phyloP scores from a whole-genome alignment of 2,329 filamentous ascomycete genomes.

The Biscogniauxia marginata region DNA sequence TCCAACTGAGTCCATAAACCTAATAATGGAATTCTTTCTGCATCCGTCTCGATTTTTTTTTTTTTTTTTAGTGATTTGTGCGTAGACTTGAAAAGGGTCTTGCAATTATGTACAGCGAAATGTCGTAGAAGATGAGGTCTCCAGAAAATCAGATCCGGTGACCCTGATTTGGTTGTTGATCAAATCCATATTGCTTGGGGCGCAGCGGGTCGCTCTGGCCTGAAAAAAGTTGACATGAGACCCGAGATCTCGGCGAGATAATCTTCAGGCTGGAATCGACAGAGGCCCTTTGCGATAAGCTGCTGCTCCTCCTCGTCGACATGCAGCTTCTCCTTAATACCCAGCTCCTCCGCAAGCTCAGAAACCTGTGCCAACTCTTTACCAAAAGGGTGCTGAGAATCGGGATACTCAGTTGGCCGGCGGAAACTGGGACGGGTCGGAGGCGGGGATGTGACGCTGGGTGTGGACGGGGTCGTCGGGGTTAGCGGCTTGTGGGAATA shows the following conservation, averaged over 20 bases:
- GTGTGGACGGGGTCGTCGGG: constrained; percentile 31
- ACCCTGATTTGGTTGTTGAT: constrained; percentile 5
- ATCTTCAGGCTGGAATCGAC: constrained; percentile 74
- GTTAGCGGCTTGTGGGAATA: constrained; percentile 31
- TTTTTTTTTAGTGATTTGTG: constrained; percentile 11
- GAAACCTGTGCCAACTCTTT: constrained; percentile 89
- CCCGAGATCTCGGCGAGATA: constrained; percentile 79
- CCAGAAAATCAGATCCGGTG: constrained; percentile 6
- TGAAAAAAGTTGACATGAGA: constrained; percentile 63
- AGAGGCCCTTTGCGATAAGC: constrained; percentile 67
- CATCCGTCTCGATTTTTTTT: constrained; percentile 7
- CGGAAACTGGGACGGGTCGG: constrained; percentile 25
- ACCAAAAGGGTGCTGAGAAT: constrained; percentile 67
- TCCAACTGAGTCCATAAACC: constrained; percentile 12
- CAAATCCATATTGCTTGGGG: constrained; percentile 50
- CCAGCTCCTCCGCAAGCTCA: constrained; percentile 88
- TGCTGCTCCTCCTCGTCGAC: constrained; percentile 73
- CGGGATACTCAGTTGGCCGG: constrained; percentile 25
- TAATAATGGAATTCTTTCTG: constrained; percentile 13
- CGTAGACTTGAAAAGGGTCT: constrained; percentile 16
- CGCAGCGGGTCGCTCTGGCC: constrained; percentile 28
- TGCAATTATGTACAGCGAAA: constrained; percentile 36
- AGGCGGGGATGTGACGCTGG: constrained; percentile 33
- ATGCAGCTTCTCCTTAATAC: constrained; percentile 57
- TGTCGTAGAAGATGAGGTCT: constrained; percentile 18